Evolutionary conservation across 2,329 filamentous ascomycete species (phyloP).

Genomic region (Drechmeria coniospora): DNA sequence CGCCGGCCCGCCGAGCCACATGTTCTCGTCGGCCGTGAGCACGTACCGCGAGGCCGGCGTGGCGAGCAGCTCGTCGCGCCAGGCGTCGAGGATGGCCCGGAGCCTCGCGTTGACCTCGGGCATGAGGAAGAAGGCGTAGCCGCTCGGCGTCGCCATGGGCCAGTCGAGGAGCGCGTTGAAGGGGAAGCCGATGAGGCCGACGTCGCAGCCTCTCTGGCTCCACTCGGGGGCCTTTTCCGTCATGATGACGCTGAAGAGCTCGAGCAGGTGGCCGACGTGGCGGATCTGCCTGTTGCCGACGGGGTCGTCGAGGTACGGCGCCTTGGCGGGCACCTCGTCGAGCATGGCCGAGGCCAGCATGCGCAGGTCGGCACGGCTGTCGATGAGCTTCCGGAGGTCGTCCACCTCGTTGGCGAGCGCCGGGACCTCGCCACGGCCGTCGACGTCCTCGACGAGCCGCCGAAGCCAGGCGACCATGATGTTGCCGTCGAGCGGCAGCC

Average conservation of each 20-base stretch:
- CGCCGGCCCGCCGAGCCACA: slow-evolving; percentile 9
- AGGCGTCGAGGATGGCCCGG: slow-evolving; percentile 33
- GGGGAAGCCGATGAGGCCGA: slow-evolving; percentile 35
- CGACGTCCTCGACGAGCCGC: slow-evolving; percentile 1
- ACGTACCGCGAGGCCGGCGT: slow-evolving; percentile 11
- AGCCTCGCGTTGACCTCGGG: slow-evolving; percentile 34
- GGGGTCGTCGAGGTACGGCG: slow-evolving; percentile 7
- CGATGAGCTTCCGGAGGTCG: slow-evolving; percentile 4
- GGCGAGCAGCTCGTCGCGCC: slow-evolving; percentile 13
- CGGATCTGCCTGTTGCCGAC: slow-evolving; percentile 5
- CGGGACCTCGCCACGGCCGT: neutral
- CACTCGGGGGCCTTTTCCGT: slow-evolving; percentile 6
- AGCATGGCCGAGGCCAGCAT: slow-evolving; percentile 10
- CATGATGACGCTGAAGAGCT: slow-evolving; percentile 7
- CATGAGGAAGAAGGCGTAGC: slow-evolving; percentile 37
- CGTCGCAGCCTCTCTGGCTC: slow-evolving; percentile 4
- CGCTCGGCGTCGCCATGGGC: slow-evolving; percentile 40
- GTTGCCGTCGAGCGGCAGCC: no score
- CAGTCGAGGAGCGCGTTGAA: slow-evolving; percentile 43
- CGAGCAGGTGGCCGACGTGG: slow-evolving; percentile 9
- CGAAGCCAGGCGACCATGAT: no score
- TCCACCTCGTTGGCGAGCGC: neutral
- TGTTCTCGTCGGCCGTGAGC: slow-evolving; percentile 2
- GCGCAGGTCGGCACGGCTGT: slow-evolving; percentile 8
- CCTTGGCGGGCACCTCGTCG: slow-evolving; percentile 9